Base-by-base conservation (phyloP, 2,329 filamentous ascomycete species). In the Rasamsonia emersonii region DNA sequence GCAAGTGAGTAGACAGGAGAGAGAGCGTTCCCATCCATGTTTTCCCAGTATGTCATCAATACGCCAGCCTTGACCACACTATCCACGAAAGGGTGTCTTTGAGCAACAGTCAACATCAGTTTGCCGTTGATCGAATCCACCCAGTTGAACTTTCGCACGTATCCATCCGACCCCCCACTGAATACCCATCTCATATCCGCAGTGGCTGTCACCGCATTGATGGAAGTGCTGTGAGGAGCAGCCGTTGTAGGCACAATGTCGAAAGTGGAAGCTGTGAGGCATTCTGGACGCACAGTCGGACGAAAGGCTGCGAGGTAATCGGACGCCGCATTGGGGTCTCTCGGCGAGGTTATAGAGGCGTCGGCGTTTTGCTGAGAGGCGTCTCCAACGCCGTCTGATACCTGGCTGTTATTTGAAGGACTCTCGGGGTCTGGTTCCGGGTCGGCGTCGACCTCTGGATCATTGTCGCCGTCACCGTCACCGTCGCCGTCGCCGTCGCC, bases 231-330 rank as follows among this genome's bases (percentile, higher is more conserved):
- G 56, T 95, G 88, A 1, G 91, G 91, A 3, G 91, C 91, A 2
- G 91, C 91, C 64, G 96, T 96, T 14, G 91, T 96, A 2, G 91
- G 91, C 1, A 94, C 82, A 38, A 98, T 94, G 54, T 98, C 91
- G 65, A 96, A 98, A 2, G 82, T 75, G 24, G 71, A 66, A 9
- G 91, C 89, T 2, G 72, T 79, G 30, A 93, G 64, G n/a, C 78
- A 82, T 51, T 93, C 86, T 8, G 79, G 70, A 1, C 83, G 76
- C n/a, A 86, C 70, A 30, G 64, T 68, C 1, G 79, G 81, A 28
- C 73, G 76, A 43, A 62, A 68, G 38, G 59, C 64, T 24, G 59
- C 61, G 30, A 53, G 49, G 24, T 40, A 45, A 39, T 50, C 58
- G 5, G 56, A 45, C 2, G 57, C 38, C 9, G 42, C 34, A 30